A percentile compares a stretch with the other conserved stretches of the same genome.
phyloP scores from a whole-genome alignment of 2,329 filamentous ascomycete species.

The Fusarium scirpi region DNA sequence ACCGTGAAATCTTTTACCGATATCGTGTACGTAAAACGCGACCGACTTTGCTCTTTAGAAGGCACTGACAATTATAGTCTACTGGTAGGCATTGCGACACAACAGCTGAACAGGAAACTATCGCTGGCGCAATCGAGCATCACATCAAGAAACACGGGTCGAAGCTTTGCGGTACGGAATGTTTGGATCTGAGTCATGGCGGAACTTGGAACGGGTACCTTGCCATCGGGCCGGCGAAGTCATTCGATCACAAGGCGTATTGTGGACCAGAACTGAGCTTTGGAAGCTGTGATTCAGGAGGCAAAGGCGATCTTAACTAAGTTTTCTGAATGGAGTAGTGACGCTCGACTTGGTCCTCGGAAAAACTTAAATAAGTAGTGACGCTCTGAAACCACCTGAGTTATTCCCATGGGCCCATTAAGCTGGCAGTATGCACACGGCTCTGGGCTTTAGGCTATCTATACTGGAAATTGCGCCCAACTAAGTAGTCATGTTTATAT shows the following conservation, averaged over 20 bases:
- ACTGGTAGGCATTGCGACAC: background rate
- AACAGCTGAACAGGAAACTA: background rate
- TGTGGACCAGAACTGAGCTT: background rate
- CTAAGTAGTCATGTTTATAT: too few species aligned
- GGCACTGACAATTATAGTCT: background rate
- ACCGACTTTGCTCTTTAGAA: background rate
- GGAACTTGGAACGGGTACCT: background rate
- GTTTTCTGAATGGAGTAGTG: too few species aligned
- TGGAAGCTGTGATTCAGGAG: background rate
- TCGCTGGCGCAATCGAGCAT: background rate
- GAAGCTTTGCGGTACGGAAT: background rate
- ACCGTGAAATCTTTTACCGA: background rate
- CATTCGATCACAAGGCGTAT: background rate
- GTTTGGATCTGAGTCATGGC: background rate
- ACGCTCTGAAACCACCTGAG: too few species aligned
- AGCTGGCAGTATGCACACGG: too few species aligned
- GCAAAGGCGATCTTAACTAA: background rate
- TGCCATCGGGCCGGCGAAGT: fast-evolving
- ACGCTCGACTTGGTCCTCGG: too few species aligned
- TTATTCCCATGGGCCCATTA: too few species aligned
- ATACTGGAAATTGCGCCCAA: too few species aligned
- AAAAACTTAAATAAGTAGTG: too few species aligned
- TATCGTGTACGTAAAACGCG: background rate
- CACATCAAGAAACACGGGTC: background rate
- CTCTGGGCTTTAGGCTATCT: too few species aligned